Conservation (phyloP, 441 rosid genomes). For the Euphorbia neoarborescens region DNA sequence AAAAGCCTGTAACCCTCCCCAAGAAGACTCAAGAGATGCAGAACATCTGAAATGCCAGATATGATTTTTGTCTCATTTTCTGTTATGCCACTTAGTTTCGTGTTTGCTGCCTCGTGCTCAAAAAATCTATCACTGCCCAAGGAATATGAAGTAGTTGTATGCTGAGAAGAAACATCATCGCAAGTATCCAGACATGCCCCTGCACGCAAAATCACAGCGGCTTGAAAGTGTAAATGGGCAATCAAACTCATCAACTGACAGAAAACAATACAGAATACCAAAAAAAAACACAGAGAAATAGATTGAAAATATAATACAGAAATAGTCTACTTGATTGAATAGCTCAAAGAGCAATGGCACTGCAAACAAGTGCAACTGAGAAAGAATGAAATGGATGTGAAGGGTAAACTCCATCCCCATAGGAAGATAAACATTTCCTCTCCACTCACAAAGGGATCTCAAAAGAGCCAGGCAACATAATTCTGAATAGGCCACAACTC, state of each 20-base stretch:
- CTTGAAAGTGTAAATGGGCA: neutral
- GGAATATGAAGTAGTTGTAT: constrained; percentile 1
- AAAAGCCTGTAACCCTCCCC: constrained; percentile 93
- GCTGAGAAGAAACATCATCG: constrained; percentile 10
- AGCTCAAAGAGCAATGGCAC: no score
- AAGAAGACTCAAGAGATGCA: constrained; percentile 61
- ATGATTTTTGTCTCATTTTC: constrained; percentile 33
- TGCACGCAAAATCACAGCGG: neutral
- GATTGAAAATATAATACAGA: no score
- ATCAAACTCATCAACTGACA: neutral
- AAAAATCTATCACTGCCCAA: neutral
- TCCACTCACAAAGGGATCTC: no score
- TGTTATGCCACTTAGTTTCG: constrained; percentile 20
- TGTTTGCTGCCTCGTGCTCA: constrained; percentile 22
- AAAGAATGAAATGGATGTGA: no score
- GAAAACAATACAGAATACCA: no score
- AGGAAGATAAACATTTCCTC: no score
- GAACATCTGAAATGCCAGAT: constrained; percentile 58
- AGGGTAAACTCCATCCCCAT: no score
- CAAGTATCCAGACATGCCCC: constrained; percentile 1
- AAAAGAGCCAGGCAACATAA: no score
- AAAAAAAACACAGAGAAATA: no score
- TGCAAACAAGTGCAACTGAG: no score
- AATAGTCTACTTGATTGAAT: no score
- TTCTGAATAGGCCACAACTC: no score